Percentiles rank a stretch among this genome's conserved stretches.
phyloP scores from a whole-genome alignment of 1,284 basidiomycete species.

The Lentinus polychrous region DNA sequence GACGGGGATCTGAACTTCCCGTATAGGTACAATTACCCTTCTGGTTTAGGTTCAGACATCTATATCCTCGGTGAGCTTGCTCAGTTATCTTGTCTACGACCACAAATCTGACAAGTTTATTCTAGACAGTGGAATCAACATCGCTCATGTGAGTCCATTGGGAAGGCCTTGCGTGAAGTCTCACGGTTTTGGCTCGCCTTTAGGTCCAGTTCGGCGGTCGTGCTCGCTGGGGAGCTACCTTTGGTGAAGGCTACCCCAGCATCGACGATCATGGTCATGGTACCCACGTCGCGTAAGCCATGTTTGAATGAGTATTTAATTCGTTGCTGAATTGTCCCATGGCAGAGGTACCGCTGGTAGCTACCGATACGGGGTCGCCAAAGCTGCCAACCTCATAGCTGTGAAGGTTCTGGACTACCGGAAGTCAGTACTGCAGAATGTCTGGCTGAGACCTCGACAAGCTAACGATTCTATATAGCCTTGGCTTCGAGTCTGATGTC shows the following conservation, averaged over 20 bases:
- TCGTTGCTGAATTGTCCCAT: slow-evolving; percentile 18
- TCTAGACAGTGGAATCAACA: slow-evolving; percentile 52
- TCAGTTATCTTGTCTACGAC: neutral
- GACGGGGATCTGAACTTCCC: slow-evolving; percentile 12
- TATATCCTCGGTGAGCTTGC: slow-evolving; percentile 25
- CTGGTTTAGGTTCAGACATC: slow-evolving; percentile 29
- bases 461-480: no score
- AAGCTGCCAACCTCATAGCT: slow-evolving; percentile 58
- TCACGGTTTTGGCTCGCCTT: no score
- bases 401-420: slow-evolving; percentile 68
- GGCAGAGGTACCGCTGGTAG: slow-evolving; percentile 48
- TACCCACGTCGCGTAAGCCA: slow-evolving; percentile 34
- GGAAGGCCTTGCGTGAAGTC: no score
- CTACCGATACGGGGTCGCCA: slow-evolving; percentile 62
- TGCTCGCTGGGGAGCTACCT: slow-evolving; percentile 58
- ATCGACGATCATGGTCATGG: slow-evolving; percentile 54
- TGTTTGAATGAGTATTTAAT: no score
- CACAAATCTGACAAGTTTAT: no score
- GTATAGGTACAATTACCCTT: slow-evolving; percentile 23
- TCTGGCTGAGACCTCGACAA: neutral
- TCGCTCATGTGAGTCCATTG: slow-evolving; percentile 36
- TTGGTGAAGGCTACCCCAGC: slow-evolving; percentile 28
- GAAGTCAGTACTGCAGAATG: slow-evolving; percentile 30
- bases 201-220: slow-evolving; percentile 61
- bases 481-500: neutral